These are phyloP conservation scores for Coemansia sp. DNA, from an alignment of 192 early-diverging fungal species.

Conservation along the genomic window DNA sequence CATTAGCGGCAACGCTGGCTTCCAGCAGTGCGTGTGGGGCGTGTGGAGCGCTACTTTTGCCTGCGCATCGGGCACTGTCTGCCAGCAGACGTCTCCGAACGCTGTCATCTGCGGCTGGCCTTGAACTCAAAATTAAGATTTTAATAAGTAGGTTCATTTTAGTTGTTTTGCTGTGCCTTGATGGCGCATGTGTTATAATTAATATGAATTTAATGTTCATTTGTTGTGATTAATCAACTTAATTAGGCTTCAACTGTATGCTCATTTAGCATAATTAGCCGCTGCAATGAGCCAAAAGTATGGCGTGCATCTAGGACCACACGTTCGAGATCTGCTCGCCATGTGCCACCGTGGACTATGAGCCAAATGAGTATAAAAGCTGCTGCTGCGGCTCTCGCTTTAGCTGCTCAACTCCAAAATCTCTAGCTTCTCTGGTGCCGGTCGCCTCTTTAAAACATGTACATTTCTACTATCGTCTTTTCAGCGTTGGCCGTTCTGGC, in stretches of 20 bases:
- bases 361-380: neutral
- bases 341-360: neutral
- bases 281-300: neutral
- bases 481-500: conserved; percentile 1
- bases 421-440: neutral
- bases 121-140: neutral
- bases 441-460: neutral
- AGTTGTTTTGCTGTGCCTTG: neutral
- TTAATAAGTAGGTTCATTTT: neutral
- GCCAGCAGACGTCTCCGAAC: neutral
- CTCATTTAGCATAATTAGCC: too few relatives aligned
- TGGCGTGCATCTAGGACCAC: conserved; percentile 1
- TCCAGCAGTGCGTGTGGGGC: neutral
- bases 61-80: conserved; percentile 4
- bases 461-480: neutral
- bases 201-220: neutral
- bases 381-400: neutral
- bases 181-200: neutral
- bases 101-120: neutral
- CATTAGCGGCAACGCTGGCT: neutral
- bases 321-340: neutral
- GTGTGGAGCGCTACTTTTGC: neutral
- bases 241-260: too few relatives aligned
- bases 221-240: too few relatives aligned
- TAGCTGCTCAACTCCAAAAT: neutral